phyloP scores from a whole-genome alignment of 192 early-diverging fungal species.

The Rhizophlyctis rosea region DNA sequence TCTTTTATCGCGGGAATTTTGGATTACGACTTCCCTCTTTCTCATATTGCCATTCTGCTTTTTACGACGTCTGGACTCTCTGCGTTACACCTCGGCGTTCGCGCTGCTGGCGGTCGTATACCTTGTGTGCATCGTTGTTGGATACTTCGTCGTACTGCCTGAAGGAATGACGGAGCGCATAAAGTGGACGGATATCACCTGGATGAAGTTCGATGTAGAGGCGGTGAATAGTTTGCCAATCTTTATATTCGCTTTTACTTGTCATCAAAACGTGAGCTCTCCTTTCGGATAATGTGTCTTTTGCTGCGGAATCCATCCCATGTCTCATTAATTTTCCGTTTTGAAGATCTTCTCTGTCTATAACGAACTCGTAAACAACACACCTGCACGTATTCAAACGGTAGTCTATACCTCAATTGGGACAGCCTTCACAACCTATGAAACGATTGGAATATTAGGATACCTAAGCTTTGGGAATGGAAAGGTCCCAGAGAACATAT shows the following conservation, averaged over 20 bases:
- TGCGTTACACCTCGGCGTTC: constrained; percentile 83
- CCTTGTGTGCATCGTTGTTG: constrained; percentile 79
- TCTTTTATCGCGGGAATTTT: constrained; percentile 52
- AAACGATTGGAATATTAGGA: constrained; percentile 82
- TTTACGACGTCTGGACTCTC: constrained; percentile 77
- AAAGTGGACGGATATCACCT: constrained; percentile 34
- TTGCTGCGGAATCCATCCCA: too few species aligned
- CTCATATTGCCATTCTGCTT: constrained; percentile 76
- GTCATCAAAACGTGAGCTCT: constrained; percentile 88
- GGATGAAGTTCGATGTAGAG: constrained; percentile 52
- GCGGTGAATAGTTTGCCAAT: constrained; percentile 81
- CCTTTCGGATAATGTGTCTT: not conserved
- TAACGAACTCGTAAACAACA: constrained; percentile 90
- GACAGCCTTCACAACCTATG: constrained; percentile 72
- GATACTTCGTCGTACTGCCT: constrained; percentile 34
- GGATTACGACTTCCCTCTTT: constrained; percentile 79
- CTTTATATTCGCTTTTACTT: constrained; percentile 99
- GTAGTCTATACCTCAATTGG: constrained; percentile 76
- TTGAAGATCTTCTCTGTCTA: constrained; percentile 89
- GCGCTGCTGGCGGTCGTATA: constrained; percentile 86
- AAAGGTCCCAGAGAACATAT: constrained; percentile 76
- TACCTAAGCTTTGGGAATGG: constrained; percentile 87
- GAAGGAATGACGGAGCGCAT: constrained; percentile 34
- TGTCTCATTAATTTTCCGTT: constrained; percentile 3
- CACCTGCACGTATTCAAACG: constrained; percentile 58